Evolutionary conservation across 306 rosid species (phyloP).

Genomic region (Parietaria judaica): DNA sequence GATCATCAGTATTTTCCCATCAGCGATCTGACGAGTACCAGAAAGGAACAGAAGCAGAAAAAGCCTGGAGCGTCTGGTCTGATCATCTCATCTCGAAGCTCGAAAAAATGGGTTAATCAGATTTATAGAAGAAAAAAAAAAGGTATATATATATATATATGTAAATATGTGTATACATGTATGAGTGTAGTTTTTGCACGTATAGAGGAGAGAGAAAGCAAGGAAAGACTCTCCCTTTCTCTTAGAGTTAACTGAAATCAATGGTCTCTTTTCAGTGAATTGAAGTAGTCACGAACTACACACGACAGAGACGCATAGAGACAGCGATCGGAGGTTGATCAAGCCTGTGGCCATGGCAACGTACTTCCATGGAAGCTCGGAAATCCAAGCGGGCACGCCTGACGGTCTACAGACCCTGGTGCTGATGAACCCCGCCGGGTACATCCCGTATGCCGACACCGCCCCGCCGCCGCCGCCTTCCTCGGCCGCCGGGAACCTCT

Average conservation of each 20-base stretch:
- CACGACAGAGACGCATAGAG: not conserved
- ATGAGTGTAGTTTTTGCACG: constrained; percentile 9
- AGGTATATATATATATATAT: constrained; percentile 17
- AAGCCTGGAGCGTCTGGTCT: too few species aligned
- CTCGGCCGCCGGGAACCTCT: constrained; percentile 20
- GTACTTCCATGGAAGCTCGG: constrained; percentile 75
- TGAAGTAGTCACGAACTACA: too few species aligned
- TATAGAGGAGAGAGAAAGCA: constrained; percentile 7
- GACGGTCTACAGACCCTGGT: constrained; percentile 81
- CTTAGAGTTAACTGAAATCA: constrained; percentile 19
- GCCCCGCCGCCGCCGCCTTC: constrained; percentile 59
- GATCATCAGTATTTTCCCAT: too few species aligned
- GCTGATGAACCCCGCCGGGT: constrained; percentile 74
- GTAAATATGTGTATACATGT: constrained; percentile 21
- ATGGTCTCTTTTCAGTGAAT: constrained; percentile 26
- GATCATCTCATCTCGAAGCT: too few species aligned
- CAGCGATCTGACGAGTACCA: too few species aligned
- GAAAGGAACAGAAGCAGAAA: too few species aligned
- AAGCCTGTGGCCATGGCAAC: constrained; percentile 58
- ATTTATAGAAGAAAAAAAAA: constrained; percentile 8
- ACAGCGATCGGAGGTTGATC: too few species aligned
- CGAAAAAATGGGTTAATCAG: constrained; percentile 32
- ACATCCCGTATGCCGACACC: constrained; percentile 66
- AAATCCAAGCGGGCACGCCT: constrained; percentile 50
- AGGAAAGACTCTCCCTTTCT: not conserved